Evolutionary conservation across 257 asterid genomes (phyloP).

Genomic region (Petunia secreta): DNA sequence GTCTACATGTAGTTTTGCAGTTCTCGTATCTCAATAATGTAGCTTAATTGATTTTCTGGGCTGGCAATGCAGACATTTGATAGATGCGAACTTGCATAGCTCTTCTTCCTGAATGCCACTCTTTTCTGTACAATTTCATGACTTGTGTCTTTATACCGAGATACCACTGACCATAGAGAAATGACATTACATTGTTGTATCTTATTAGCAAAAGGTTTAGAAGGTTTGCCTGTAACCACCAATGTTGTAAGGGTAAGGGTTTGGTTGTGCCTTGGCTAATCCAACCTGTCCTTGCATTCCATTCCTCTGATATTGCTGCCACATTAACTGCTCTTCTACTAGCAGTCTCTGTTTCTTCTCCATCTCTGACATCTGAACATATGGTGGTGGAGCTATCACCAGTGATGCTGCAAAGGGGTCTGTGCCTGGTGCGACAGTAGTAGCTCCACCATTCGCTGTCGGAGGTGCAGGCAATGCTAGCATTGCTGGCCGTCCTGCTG

Average conservation of each 20-base stretch:
- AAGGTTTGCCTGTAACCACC: conserved; percentile 55
- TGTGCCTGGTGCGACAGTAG: conserved; percentile 1
- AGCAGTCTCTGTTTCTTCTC: conserved; percentile 81
- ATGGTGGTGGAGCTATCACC: conserved; percentile 72
- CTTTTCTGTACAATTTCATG: conserved; percentile 13
- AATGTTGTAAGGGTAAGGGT: conserved; percentile 43
- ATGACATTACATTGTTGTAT: neutral
- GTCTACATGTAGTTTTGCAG: conserved; percentile 24
- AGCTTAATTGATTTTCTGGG: neutral
- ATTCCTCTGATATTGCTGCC: conserved; percentile 85
- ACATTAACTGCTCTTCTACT: conserved; percentile 75
- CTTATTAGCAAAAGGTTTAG: conserved; percentile 28
- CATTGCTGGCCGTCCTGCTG: conserved; percentile 83
- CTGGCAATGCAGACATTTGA: conserved; percentile 12
- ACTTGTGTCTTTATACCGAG: neutral
- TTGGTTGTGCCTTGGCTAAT: conserved; percentile 45
- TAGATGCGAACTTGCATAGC: conserved; percentile 16
- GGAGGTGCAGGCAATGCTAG: conserved; percentile 91
- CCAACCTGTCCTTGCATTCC: conserved; percentile 86
- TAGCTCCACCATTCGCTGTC: conserved; percentile 35
- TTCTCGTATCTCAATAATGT: conserved; percentile 13
- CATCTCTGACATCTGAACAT: conserved; percentile 92
- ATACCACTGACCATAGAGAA: conserved; percentile 5
- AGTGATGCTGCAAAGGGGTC: conserved; percentile 77
- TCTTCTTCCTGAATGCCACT: conserved; percentile 15